phyloP scores from a whole-genome alignment of 495 filamentous ascomycete species.

The Aspergillus nidulans region DNA sequence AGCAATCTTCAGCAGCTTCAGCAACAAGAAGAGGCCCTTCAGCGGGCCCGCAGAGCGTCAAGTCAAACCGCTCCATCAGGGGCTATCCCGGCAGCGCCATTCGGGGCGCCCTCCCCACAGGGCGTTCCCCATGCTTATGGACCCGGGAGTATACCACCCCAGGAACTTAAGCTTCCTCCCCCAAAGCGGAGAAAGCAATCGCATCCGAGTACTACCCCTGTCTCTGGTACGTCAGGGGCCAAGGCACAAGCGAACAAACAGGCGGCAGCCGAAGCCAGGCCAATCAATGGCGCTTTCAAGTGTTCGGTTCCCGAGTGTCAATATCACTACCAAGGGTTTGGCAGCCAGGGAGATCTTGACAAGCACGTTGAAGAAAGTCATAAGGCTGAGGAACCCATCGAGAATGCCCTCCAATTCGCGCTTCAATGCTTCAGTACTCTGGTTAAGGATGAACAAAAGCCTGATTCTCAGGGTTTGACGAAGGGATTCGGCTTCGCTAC shows the following conservation, averaged over 20 bases:
- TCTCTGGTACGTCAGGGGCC: slow-evolving; percentile 22
- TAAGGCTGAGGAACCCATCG: slow-evolving; percentile 41
- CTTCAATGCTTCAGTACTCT: slow-evolving; percentile 42
- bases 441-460: slow-evolving; percentile 32
- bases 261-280: slow-evolving; percentile 30
- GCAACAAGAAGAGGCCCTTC: slow-evolving; percentile 43
- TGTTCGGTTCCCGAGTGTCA: slow-evolving; percentile 45
- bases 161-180: slow-evolving; percentile 59
- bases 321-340: slow-evolving; percentile 42
- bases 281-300: slow-evolving; percentile 33
- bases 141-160: slow-evolving; percentile 41
- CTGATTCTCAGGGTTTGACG: slow-evolving; percentile 22
- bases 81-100: slow-evolving; percentile 59
- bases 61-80: slow-evolving; percentile 55
- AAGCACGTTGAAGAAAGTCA: slow-evolving; percentile 47
- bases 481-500: slow-evolving; percentile 17
- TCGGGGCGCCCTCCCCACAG: slow-evolving; percentile 67
- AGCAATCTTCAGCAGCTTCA: slow-evolving; percentile 59
- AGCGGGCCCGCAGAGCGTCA: slow-evolving; percentile 45
- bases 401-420: slow-evolving; percentile 43
- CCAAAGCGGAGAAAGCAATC: slow-evolving; percentile 55
- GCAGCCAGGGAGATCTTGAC: slow-evolving; percentile 39
- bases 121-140: slow-evolving; percentile 58
- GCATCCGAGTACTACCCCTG: slow-evolving; percentile 33
- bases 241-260: slow-evolving; percentile 32